Evolutionary conservation across 352 stramenopile species (phyloP), one percentile per base, ranked within the genome.

Genomic region (Plasmopara halstedii): DNA sequence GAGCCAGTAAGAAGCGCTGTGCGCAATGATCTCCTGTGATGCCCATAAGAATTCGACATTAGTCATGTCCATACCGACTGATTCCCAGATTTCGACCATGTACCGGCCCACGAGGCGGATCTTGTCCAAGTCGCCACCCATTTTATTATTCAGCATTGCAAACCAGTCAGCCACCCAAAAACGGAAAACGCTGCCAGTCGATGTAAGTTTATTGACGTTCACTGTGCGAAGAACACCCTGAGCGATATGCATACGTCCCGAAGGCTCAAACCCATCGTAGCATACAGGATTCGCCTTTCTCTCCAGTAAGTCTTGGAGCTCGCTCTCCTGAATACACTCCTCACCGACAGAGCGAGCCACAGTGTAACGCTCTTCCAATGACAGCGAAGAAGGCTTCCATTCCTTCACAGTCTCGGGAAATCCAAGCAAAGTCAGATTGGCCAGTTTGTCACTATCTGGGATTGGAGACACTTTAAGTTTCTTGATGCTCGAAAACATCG

Each of bases 121-220:
- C 73, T 99, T 98, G 35, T 94, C 79, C 19, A 99, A 67, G 62
- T 98, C 95, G 26, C 95, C 95, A 43, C 93, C 95, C 94, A 99
- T 98, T 73, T 99, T 99, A 70, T 97, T 98, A 70, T 99, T 99
- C 58, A 99, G 91, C 58, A 99, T 92, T 13, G 96, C 97, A 66
- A 99, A 99, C 97, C 97, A 99, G 67, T 99, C 97, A n/a, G 97
- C 97, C 21, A 99, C 95, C 97, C 97, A 99, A 69, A 99, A 99
- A 60, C 97, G 94, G 67, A 99, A 99, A 7, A 97, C 94, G 19
- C 91, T 90, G 21, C 95, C 96, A 4, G 83, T 63, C 10, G 69
- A 81, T 26, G 95, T 98, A n/a, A 92, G 73, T 32, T 83, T 84
- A 66, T 90, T 90, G 50, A 99, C 96, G 69, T 99, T 99, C 72